These are phyloP conservation scores for Puccinia horiana DNA, from an alignment of 1,284 basidiomycete species.

Conservation along the genomic window DNA sequence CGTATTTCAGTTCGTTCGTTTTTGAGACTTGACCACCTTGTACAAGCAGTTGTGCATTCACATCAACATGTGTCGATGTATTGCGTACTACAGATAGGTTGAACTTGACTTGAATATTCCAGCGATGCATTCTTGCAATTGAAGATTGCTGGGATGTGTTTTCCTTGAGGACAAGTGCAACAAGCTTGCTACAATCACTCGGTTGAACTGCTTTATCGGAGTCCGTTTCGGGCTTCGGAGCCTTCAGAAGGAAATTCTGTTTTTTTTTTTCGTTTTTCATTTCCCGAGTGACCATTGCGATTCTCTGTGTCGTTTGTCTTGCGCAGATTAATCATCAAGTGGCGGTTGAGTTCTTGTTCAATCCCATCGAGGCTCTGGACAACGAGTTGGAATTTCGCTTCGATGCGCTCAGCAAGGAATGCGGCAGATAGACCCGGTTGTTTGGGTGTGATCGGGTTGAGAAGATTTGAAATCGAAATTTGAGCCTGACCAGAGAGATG, in stretches of 20 bases:
- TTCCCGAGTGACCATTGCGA: neutral
- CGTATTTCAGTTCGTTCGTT: neutral
- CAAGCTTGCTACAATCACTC: conserved; percentile 22
- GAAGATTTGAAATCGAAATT: conserved; percentile 31
- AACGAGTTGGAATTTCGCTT: neutral
- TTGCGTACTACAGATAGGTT: conserved; percentile 5
- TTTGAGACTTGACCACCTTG: neutral
- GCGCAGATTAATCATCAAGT: conserved; percentile 24
- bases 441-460: conserved; percentile 20
- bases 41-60: neutral
- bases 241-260: neutral
- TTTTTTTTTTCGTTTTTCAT: conserved; percentile 2
- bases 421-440: neutral
- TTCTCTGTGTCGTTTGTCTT: conserved; percentile 21
- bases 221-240: neutral
- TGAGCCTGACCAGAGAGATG: conserved; percentile 4
- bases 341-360: neutral
- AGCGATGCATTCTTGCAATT: conserved; percentile 13
- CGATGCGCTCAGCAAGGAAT: neutral
- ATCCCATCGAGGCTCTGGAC: neutral
- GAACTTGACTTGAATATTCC: conserved; percentile 20
- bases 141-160: neutral
- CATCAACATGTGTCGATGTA: conserved; percentile 17
- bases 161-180: neutral
- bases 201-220: conserved; percentile 3